Base-by-base conservation (phyloP, 805 yeast species). In the Nakazawaea holstii region DNA sequence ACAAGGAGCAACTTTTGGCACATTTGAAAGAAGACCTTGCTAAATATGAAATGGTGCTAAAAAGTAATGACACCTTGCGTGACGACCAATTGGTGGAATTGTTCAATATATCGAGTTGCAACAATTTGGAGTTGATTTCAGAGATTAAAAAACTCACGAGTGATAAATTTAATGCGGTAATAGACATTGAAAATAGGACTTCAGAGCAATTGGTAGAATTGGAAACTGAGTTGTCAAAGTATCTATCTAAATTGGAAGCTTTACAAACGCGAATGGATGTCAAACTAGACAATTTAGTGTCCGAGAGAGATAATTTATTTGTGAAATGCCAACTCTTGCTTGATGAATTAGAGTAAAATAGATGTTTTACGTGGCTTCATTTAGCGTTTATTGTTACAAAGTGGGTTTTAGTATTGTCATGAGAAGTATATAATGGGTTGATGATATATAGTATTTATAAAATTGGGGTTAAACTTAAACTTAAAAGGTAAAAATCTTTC, bases 251-350 rank as follows among this genome's bases (percentile, higher is more conserved):
- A 17, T 47, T 47, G 37, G 13, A 9, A 10, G 11, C 8, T 8
- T 32, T 47, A 26, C 35, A 38, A 32, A 17, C 8, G 17, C 20
- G 14, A 9, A 32, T 47, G 46, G 17, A 8, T 11, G 24, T 11
- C 8, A 41, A 28, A 24, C 30, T 47, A 11, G 36, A 38, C 4
- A 17, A 17, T 5, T 8, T 37, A 9, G 13, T 38, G 2, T 8
- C 32, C 6, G 46, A 47, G 15, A 13, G 46, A 17, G 27, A 47
- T n/a, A 35, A 36, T 13, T 27, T 47, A 14, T 47, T 38, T 27
- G 40, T 33, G 10, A 47, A 47, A 33, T 47, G 49, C 14, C 43
- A 47, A 31, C 28, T 47, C 9, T 30, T 38, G 24, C 35, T 40
- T 10, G 40, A 45, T 13, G 14, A 8, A 9, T 33, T 45, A 30